Evolutionary conservation across 257 asterid genomes (phyloP), one percentile per base, ranked within the genome.

Genomic region (Nicotiana attenuata): DNA sequence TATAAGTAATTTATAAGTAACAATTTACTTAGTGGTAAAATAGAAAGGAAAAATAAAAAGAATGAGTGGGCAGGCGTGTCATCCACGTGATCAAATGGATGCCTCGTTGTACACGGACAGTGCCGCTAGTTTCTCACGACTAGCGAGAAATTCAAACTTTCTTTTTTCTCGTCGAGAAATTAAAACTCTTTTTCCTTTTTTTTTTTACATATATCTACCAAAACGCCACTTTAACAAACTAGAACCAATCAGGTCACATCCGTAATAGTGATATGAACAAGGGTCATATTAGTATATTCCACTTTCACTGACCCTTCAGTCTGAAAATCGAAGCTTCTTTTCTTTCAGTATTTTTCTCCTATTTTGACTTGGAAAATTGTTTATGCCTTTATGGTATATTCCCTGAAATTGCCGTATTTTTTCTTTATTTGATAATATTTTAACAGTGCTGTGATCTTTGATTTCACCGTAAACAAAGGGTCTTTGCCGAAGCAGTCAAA

Each of bases 301-400:
- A 22, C 11, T 45, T 38, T 20, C 55, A 45, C 82, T 57, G 63
- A 61, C 77, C 50, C 11, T 41, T 64, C 82, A 56, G 56, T 80
- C 78, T 80, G 83, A 65, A 80, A 80, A 65, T 65, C 56, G 83
- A 80, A 80, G 78, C 83, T 80, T 80, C 83, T 64, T 38, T 53
- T 52, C 77, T 29, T 35, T 24, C 45, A 24, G 31, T 28, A 29
- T 68, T 17, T 10, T 26, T 66, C 75, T 80, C 24, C 15, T 10
- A 47, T 28, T 79, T 59, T 79, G 82, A 64, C 73, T 64, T 78
- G 59, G 11, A 35, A 11, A 45, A 24, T 33, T 57, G 17, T 67
- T 80, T 55, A 80, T 50, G 10, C 41, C 5, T 17, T 47, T 7
- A 4, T 24, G 55, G 60, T 16, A 65, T 65, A 64, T 80, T 65